These are phyloP conservation scores for Priceomyces carsonii DNA, from an alignment of 805 yeast species.

Conservation along the genomic window DNA sequence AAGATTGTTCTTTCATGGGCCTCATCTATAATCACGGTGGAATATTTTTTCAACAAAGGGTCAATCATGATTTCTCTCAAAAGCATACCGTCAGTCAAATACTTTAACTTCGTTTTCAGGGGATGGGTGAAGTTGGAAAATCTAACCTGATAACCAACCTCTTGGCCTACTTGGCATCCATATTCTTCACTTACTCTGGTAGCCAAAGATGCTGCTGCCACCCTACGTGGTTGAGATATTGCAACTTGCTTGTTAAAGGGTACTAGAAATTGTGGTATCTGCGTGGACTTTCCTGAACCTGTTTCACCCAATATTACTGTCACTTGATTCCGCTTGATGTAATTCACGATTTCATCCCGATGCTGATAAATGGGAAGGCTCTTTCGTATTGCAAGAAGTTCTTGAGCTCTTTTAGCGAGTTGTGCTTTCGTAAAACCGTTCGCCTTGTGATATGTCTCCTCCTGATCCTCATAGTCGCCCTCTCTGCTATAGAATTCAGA, in stretches of 20 bases:
- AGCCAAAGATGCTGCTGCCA: slow-evolving; percentile 94
- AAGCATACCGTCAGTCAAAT: slow-evolving; percentile 96
- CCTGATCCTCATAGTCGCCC: slow-evolving; percentile 38
- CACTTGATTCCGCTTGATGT: slow-evolving; percentile 59
- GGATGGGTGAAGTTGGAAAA: slow-evolving; percentile 70
- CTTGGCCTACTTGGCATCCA: slow-evolving; percentile 74
- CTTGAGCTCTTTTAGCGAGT: slow-evolving; percentile 41
- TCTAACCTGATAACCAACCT: slow-evolving; percentile 91
- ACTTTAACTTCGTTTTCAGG: slow-evolving; percentile 68
- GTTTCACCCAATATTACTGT: slow-evolving; percentile 92
- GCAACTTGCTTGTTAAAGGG: slow-evolving; percentile 61
- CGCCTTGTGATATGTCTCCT: slow-evolving; percentile 11
- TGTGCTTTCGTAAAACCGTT: slow-evolving; percentile 11
- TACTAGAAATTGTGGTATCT: slow-evolving; percentile 89
- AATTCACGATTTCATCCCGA: slow-evolving; percentile 58
- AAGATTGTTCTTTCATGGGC: slow-evolving; percentile 96
- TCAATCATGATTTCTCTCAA: slow-evolving; percentile 87
- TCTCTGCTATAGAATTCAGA: too few species aligned
- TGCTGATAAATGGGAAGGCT: slow-evolving; percentile 77
- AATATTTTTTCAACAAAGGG: slow-evolving; percentile 59
- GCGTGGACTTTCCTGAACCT: slow-evolving; percentile 98
- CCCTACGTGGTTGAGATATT: slow-evolving; percentile 96
- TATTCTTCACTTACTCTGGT: slow-evolving; percentile 88
- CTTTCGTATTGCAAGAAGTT: slow-evolving; percentile 52
- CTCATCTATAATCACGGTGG: slow-evolving; percentile 85